These are phyloP conservation scores for Sugiyamaella xylanicola DNA, from an alignment of 1,139 yeast genomes.

Conservation along the genomic window DNA sequence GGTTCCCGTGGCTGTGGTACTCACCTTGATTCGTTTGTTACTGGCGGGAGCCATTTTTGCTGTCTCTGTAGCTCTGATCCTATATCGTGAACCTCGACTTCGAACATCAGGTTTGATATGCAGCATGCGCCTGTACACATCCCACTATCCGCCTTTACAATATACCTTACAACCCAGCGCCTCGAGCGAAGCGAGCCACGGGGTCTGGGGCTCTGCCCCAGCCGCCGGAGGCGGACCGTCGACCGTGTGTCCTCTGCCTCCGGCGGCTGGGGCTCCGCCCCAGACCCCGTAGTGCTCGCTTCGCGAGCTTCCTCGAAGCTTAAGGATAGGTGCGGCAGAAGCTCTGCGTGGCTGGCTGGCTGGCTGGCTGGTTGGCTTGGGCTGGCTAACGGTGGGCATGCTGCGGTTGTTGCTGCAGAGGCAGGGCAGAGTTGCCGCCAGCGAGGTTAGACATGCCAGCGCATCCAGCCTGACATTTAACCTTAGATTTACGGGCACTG, in stretches of 20 bases:
- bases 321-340: too few relatives aligned
- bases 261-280: background rate
- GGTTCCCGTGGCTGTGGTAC: background rate
- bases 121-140: background rate
- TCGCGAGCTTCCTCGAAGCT: background rate
- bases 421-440: too few relatives aligned
- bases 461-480: background rate
- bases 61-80: too few relatives aligned
- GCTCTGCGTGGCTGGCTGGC: too few relatives aligned
- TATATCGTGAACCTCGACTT: background rate
- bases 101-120: background rate
- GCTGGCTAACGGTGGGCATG: background rate
- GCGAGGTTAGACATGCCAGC: constrained; percentile 5
- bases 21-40: background rate
- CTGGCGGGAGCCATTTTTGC: background rate
- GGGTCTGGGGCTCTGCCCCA: background rate
- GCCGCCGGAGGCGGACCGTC: background rate
- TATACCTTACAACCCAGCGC: background rate
- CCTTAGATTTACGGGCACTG: background rate
- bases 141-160: background rate
- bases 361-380: background rate
- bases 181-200: background rate
- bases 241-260: background rate
- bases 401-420: background rate
- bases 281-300: constrained; percentile 5